Conservation (phyloP, 257 asterid genomes). For the Handroanthus guayacan region DNA sequence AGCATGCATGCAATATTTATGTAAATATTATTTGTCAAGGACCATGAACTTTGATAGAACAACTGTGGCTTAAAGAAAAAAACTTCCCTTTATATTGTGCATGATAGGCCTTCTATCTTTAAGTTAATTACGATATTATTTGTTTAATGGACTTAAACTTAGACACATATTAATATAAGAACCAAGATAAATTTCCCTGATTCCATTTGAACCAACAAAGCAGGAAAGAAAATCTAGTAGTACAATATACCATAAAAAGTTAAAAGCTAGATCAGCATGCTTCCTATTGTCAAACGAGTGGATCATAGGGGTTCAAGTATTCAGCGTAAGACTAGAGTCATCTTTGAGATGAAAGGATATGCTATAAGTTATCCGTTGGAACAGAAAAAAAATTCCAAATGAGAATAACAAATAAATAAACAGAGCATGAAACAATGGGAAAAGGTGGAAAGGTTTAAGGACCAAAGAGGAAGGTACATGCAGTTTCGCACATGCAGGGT, state of each 20-base stretch:
- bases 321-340: slow-evolving; percentile 12
- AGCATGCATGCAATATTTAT: slow-evolving; percentile 5
- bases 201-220: neutral
- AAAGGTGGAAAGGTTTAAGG: neutral
- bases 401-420: neutral
- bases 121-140: slow-evolving; percentile 4
- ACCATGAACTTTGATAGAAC: slow-evolving; percentile 5
- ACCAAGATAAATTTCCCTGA: neutral
- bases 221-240: neutral
- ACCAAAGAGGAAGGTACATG: slow-evolving; percentile 2
- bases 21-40: neutral
- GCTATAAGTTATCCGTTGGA: neutral
- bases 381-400: neutral
- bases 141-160: neutral
- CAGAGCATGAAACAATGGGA: neutral
- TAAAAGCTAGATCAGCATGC: slow-evolving; percentile 3
- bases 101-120: neutral
- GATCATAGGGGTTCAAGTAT: neutral
- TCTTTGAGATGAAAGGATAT: slow-evolving; percentile 25
- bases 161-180: neutral
- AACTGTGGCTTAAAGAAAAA: slow-evolving; percentile 1
- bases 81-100: neutral
- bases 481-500: neutral
- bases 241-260: neutral
- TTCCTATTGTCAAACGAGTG: neutral